Base-by-base conservation (phyloP, 78 protist genomes). In the Dictyostelium capitatum region DNA sequence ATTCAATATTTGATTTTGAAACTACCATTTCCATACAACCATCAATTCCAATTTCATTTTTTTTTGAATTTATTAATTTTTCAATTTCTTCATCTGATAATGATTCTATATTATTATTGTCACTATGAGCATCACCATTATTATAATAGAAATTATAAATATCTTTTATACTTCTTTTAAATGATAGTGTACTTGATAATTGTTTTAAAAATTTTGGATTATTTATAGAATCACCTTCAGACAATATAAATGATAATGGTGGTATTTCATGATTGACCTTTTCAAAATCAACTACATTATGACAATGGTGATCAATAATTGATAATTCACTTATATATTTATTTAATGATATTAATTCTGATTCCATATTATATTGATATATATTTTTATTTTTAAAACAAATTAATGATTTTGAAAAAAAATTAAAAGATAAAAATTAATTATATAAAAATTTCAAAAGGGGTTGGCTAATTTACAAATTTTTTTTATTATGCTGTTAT, bases 241-340 rank as follows among this genome's bases (percentile, higher is more conserved):
- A 30, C 5, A 87, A 64, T 8, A 70, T 28, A 30, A 51, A 17
- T n/a, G 54, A 23, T 12, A 87, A 25, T 0, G 93, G 93, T 5
- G 93, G 93, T 11, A 77, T 20, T 65, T 43, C n/a, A 23, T 46
- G 15, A 17, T 41, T 17, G n/a, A 32, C 19, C 43, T 37, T 37
- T 48, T 14, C 78, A 28, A 46, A 65, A 77, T 78, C 84, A n/a
- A 87, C 20, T 20, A 87, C 41, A 77, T 87, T 87, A 64, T 87
- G 93, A 51, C 93, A 87, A 56, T 87, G 93, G 37, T 87, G 93
- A 51, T 87, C 93, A 20, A 87, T n/a, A 1, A 67, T 25, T 28
- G 30, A 30, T 37, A 82, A 65, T 37, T 37, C 43, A 37, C 2
- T 37, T 37, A 37, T 37, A 37, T 37, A 37, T 37, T 37, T 37